phyloP scores from a whole-genome alignment of 202 grass and related monocot genomes.

The Schoenoplectus tabernaemontani region DNA sequence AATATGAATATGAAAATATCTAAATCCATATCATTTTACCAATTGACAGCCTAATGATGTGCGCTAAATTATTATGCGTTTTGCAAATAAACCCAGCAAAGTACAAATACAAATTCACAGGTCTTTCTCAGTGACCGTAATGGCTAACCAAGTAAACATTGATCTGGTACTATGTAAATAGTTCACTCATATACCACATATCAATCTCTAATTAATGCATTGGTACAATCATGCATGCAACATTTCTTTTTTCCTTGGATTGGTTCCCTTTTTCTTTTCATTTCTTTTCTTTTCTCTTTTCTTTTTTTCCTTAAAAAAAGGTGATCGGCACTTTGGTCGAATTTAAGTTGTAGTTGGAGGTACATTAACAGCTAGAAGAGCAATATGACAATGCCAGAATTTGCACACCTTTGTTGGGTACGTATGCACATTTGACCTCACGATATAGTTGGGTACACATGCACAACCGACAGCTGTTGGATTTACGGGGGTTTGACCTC shows the following conservation, averaged over 20 bases:
- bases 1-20: too few relatives aligned
- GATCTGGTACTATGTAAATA: not conserved
- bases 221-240: too few relatives aligned
- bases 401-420: not conserved
- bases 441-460: too few relatives aligned
- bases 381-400: not conserved
- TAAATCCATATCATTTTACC: too few relatives aligned
- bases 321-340: too few relatives aligned
- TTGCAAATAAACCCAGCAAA: not conserved
- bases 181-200: not conserved
- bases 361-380: not conserved
- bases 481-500: too few relatives aligned
- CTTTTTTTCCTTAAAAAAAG: too few relatives aligned
- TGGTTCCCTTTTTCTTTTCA: too few relatives aligned
- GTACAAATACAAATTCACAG: not conserved
- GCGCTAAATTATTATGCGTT: not conserved
- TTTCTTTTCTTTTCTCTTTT: too few relatives aligned
- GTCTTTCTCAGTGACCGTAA: not conserved
- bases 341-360: not conserved
- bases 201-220: not conserved
- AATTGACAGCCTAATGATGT: too few relatives aligned
- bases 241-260: too few relatives aligned
- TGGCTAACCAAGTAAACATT: not conserved
- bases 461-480: too few relatives aligned
- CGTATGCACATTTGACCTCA: slow-evolving; percentile 3